phyloP scores from a whole-genome alignment of 192 early-diverging fungal species.

The Coemansia sp. region DNA sequence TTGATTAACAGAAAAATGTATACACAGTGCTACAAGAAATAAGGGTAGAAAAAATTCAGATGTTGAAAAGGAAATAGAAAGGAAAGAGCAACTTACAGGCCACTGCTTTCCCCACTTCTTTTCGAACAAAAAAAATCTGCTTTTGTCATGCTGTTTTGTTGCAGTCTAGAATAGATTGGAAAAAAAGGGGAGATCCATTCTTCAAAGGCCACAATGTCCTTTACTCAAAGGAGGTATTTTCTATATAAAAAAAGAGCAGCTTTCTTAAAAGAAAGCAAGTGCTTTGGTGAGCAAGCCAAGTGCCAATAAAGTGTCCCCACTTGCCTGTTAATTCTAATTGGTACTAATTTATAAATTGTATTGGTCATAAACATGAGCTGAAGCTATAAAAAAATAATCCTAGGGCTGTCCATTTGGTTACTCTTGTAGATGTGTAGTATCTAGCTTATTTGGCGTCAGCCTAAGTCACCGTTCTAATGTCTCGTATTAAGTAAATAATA shows the following conservation, averaged over 20 bases:
- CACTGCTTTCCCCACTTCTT: background rate
- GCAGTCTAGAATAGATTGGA: background rate
- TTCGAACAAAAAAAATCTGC: background rate
- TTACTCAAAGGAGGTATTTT: background rate
- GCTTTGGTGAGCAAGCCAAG: no score
- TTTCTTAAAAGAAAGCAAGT: background rate
- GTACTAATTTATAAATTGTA: background rate
- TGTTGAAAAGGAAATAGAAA: background rate
- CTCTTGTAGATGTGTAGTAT: no score
- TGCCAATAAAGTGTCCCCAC: background rate
- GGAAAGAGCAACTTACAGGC: background rate
- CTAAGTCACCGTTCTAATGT: no score
- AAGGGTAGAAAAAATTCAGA: background rate
- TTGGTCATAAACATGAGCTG: background rate
- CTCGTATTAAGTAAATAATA: no score
- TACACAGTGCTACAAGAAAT: no score
- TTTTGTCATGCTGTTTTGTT: background rate
- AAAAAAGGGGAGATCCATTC: background rate
- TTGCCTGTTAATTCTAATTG: background rate
- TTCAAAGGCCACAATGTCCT: background rate
- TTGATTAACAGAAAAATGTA: background rate
- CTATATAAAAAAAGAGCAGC: no score
- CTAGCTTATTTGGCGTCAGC: no score
- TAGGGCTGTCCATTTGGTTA: background rate
- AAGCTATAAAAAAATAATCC: background rate